Percentiles rank a stretch among this genome's conserved stretches.
These are phyloP conservation scores for Rhexocercosporidium sp. DNA, from an alignment of 2,329 filamentous ascomycete species.

Conservation along the genomic window DNA sequence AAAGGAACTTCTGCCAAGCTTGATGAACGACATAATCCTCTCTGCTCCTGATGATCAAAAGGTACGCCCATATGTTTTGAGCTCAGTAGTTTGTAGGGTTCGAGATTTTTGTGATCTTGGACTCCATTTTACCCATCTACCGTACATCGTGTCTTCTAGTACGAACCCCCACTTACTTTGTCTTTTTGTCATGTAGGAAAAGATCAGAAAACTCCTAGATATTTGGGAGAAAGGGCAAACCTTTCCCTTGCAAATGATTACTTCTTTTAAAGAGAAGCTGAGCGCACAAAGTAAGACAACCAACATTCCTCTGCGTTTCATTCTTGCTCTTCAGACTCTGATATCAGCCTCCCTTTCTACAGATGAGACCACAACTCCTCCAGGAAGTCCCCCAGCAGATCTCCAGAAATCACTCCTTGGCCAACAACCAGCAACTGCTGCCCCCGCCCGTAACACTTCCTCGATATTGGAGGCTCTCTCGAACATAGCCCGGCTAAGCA, in stretches of 20 bases:
- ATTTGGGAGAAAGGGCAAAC: constrained; percentile 98
- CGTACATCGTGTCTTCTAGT: constrained; percentile 18
- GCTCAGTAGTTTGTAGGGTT: constrained; percentile 30
- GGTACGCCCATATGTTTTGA: constrained; percentile 67
- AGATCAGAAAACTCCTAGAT: constrained; percentile 92
- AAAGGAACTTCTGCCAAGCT: constrained; percentile 87
- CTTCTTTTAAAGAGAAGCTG: constrained; percentile 81
- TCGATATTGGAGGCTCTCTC: constrained; percentile 80
- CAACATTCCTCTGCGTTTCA: constrained; percentile 26
- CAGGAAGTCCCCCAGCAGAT: constrained; percentile 54
- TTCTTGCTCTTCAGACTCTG: constrained; percentile 42
- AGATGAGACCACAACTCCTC: constrained; percentile 76
- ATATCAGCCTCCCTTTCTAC: constrained; percentile 44
- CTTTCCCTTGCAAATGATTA: constrained; percentile 81
- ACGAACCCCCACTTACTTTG: constrained; percentile 53
- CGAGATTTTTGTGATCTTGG: constrained; percentile 35
- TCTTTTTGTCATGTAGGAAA: constrained; percentile 72
- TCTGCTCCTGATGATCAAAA: constrained; percentile 93
- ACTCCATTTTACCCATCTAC: constrained; percentile 26
- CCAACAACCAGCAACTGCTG: constrained; percentile 43
- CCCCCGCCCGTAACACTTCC: constrained; percentile 58
- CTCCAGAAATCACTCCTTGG: constrained; percentile 47
- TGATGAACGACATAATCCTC: constrained; percentile 95
- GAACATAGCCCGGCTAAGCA: constrained; percentile 79
- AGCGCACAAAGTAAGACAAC: constrained; percentile 69